phyloP scores from a whole-genome alignment of 345 rosid species.

The Eucalyptus cloeziana region DNA sequence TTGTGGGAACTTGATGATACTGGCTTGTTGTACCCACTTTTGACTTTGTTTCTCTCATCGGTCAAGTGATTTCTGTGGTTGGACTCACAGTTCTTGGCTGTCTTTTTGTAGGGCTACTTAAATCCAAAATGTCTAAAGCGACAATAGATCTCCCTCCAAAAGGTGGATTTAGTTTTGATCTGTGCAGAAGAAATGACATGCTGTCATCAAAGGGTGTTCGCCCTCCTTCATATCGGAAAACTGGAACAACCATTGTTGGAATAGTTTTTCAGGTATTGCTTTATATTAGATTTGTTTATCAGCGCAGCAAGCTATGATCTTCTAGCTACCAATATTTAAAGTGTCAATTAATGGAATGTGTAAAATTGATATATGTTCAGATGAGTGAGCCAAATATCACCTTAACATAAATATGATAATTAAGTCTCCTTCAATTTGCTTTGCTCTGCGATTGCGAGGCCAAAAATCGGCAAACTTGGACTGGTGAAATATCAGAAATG shows the following conservation, averaged over 20 bases:
- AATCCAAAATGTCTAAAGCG: constrained; percentile 32
- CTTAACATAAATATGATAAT: not conserved
- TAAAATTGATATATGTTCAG: not conserved
- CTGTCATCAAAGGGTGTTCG: constrained; percentile 45
- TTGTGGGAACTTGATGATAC: not conserved
- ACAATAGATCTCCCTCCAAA: constrained; percentile 35
- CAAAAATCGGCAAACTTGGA: not conserved
- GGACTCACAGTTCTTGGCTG: not conserved
- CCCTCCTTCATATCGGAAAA: constrained; percentile 60
- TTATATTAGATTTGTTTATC: not conserved
- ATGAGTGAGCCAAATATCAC: not conserved
- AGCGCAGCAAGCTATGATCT: not conserved
- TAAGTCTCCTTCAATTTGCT: not conserved
- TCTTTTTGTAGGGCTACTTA: not conserved
- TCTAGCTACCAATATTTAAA: not conserved
- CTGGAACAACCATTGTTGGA: constrained; percentile 96
- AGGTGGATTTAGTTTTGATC: constrained; percentile 85
- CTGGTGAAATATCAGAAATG: not conserved
- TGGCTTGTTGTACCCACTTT: not conserved
- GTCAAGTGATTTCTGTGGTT: not conserved
- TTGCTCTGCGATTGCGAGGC: not conserved
- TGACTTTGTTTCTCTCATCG: not conserved
- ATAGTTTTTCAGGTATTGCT: constrained; percentile 48
- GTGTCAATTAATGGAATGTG: not conserved
- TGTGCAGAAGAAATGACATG: constrained; percentile 78